Evolutionary conservation across 1,284 basidiomycete genomes (phyloP).

Genomic region (Ustilago lituana): DNA sequence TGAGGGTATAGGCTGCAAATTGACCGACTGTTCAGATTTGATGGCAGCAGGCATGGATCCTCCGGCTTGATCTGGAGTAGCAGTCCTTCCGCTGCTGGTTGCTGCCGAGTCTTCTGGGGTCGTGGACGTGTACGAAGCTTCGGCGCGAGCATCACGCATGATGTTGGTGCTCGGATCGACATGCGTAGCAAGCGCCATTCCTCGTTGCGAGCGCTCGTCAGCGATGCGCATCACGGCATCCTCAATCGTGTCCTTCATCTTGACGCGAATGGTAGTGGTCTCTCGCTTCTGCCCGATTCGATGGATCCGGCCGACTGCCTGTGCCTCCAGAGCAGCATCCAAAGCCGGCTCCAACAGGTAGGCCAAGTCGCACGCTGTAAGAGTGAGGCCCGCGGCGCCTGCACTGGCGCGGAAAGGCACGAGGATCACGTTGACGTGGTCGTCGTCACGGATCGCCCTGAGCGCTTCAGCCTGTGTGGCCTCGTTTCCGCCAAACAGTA

Average conservation of each 20-base stretch:
- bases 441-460: constrained; percentile 46
- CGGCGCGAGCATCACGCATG: background rate
- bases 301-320: constrained; percentile 48
- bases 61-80: background rate
- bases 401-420: constrained; percentile 50
- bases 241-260: constrained; percentile 55
- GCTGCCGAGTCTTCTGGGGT: background rate
- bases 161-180: background rate
- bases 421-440: constrained; percentile 35
- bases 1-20: background rate
- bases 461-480: constrained; percentile 39
- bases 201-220: constrained; percentile 30
- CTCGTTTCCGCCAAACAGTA: constrained; percentile 38
- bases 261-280: constrained; percentile 48
- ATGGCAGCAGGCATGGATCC: background rate
- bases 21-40: background rate
- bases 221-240: constrained; percentile 50
- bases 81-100: background rate
- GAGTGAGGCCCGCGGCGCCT: constrained; percentile 54
- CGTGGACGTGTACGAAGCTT: background rate
- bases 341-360: constrained; percentile 53
- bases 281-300: constrained; percentile 48
- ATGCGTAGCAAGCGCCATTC: constrained; percentile 38
- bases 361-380: constrained; percentile 47
- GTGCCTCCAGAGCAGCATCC: constrained; percentile 47